Conservation (phyloP, 2,329 filamentous ascomycete species). For the Aspergillus sp. region DNA sequence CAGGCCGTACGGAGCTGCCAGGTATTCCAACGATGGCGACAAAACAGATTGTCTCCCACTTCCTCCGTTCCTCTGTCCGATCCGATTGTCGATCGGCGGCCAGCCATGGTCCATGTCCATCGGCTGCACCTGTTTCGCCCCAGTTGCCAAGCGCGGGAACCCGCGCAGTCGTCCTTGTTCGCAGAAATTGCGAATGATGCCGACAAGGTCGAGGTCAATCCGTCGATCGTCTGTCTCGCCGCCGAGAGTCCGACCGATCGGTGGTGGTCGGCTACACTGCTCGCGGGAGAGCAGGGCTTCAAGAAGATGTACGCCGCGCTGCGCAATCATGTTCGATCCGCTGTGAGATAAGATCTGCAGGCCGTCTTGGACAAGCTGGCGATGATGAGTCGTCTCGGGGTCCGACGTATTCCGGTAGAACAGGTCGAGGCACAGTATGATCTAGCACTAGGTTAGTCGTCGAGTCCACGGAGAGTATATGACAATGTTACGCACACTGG, state of each 20-base stretch:
- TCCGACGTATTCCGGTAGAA: slow-evolving; percentile 28
- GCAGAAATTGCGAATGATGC: slow-evolving; percentile 18
- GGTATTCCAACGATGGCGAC: background rate
- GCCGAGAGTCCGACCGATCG: background rate
- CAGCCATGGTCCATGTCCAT: background rate
- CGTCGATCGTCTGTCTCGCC: background rate
- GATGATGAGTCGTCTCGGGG: slow-evolving; percentile 17
- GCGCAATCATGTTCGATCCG: slow-evolving; percentile 24
- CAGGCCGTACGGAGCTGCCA: slow-evolving; percentile 9
- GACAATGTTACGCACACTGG: slow-evolving; percentile 20
- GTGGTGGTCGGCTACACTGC: background rate
- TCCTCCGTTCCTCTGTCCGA: background rate
- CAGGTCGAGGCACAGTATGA: slow-evolving; percentile 39
- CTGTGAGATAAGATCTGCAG: slow-evolving; percentile 19
- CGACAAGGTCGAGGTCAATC: slow-evolving; percentile 12
- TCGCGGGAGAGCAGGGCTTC: slow-evolving; percentile 15
- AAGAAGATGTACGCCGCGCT: slow-evolving; percentile 18
- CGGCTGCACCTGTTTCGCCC: background rate
- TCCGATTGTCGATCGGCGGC: slow-evolving; percentile 1
- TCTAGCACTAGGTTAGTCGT: slow-evolving; percentile 13
- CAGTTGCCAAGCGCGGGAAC: background rate
- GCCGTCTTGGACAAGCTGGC: slow-evolving; percentile 18
- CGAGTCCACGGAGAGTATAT: background rate
- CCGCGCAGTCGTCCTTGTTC: slow-evolving; percentile 6
- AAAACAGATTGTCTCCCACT: background rate